Percentiles rank a stretch among this genome's conserved stretches.
These are phyloP conservation scores for Schizophyllum commune DNA, from an alignment of 1,284 basidiomycete genomes.

Conservation along the genomic window DNA sequence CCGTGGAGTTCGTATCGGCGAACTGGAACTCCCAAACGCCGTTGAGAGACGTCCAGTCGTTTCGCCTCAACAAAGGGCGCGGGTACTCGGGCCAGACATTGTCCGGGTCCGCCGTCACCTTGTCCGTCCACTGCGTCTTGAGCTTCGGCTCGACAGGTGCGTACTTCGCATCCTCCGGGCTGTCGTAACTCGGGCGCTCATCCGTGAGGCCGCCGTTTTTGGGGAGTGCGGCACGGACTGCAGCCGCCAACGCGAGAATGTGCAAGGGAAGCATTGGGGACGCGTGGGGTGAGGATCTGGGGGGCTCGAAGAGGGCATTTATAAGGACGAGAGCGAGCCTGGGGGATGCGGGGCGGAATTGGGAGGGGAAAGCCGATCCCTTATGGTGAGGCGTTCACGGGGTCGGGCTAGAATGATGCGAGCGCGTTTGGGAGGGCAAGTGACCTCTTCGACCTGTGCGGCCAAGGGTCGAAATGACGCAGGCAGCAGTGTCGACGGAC, in stretches of 20 bases:
- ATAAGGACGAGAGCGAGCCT: not conserved
- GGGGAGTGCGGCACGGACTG: not conserved
- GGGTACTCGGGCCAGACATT: constrained; percentile 12
- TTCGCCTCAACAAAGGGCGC: constrained; percentile 6
- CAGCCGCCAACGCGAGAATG: not conserved
- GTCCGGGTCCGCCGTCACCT: constrained; percentile 7
- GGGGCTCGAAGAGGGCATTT: not conserved
- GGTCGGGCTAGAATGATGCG: not conserved
- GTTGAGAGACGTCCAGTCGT: constrained; percentile 10
- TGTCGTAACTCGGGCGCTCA: constrained; percentile 9
- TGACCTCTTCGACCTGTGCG: not conserved
- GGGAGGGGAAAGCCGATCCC: not conserved
- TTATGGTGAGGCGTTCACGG: not conserved
- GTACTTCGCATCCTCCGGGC: constrained; percentile 10
- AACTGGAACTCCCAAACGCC: constrained; percentile 13
- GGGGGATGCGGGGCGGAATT: not conserved
- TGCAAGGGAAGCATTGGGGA: not conserved
- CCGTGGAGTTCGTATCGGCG: constrained; percentile 1
- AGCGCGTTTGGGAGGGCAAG: not conserved
- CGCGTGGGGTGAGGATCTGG: not conserved
- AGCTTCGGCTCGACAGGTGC: constrained; percentile 11
- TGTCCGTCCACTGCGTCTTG: constrained; percentile 11
- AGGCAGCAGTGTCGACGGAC: not conserved
- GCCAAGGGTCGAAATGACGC: not conserved
- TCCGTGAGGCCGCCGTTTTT: constrained; percentile 12